A percentile compares a stretch with the other conserved stretches of the same genome.
Evolutionary conservation across 1,284 basidiomycete genomes (phyloP).

Genomic region (Baeospora myosura): DNA sequence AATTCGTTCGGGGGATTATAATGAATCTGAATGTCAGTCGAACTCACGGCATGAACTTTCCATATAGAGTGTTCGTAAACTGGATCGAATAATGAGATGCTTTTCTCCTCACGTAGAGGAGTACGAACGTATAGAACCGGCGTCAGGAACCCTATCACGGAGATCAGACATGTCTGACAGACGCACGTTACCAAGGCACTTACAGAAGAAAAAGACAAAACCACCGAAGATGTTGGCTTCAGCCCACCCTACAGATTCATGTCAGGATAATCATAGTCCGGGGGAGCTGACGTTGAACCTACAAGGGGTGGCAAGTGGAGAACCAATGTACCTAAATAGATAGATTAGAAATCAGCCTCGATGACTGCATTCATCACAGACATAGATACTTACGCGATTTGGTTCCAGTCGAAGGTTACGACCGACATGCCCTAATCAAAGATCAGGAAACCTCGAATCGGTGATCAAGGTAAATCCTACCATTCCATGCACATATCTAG

Average conservation of each 20-base stretch:
- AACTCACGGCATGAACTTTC: conserved; percentile 32
- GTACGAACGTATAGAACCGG: conserved; percentile 34
- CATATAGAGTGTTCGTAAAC: conserved; percentile 39
- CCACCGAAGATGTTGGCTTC: conserved; percentile 77
- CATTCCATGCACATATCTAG: conserved; percentile 72
- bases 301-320: conserved; percentile 56
- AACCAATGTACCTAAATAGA: conserved; percentile 38
- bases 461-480: background rate
- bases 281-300: background rate
- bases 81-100: background rate
- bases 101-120: background rate
- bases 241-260: conserved; percentile 42
- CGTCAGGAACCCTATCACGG: conserved; percentile 36
- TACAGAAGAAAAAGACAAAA: conserved; percentile 71
- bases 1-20: background rate
- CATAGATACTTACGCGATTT: conserved; percentile 22
- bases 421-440: conserved; percentile 56
- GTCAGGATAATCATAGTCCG: background rate
- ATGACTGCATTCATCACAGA: conserved; percentile 2
- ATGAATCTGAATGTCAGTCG: background rate
- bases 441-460: too few relatives aligned
- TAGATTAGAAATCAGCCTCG: conserved; percentile 6
- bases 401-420: conserved; percentile 71
- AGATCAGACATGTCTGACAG: background rate
- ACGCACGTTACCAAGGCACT: conserved; percentile 10